These are phyloP conservation scores for Dipodascus albidus DNA, from an alignment of 805 yeast species.

Conservation along the genomic window DNA sequence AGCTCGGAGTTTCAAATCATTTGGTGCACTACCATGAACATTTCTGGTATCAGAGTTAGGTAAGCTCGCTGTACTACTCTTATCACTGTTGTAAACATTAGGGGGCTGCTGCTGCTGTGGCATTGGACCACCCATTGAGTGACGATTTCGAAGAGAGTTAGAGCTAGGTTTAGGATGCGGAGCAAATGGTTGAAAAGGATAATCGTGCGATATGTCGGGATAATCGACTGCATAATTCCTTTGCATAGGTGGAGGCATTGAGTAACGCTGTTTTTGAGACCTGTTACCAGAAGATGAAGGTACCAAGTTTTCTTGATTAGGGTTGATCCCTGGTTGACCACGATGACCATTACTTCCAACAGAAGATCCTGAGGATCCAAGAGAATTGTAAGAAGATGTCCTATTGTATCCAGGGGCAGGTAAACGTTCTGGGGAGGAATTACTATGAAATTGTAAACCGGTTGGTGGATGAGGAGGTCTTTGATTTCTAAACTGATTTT, in stretches of 20 bases:
- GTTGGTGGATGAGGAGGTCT: not conserved
- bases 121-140: not conserved
- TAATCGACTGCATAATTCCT: not conserved
- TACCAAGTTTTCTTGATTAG: not conserved
- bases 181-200: not conserved
- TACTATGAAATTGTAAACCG: not conserved
- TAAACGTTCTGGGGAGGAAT: not conserved
- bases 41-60: not conserved
- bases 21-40: not conserved
- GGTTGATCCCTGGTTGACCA: not conserved
- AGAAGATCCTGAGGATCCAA: not conserved
- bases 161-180: not conserved
- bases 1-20: not conserved
- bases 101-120: not conserved
- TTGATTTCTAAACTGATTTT: not conserved
- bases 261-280: not conserved
- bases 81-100: not conserved
- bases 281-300: too few species aligned
- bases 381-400: not conserved
- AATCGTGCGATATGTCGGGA: not conserved
- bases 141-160: not conserved
- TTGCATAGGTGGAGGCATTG: not conserved
- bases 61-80: not conserved
- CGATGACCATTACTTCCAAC: not conserved
- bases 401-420: not conserved